Percentiles rank a stretch among this genome's conserved stretches.
phyloP scores from a whole-genome alignment of 306 rosid species.

The Luffa acutangula region DNA sequence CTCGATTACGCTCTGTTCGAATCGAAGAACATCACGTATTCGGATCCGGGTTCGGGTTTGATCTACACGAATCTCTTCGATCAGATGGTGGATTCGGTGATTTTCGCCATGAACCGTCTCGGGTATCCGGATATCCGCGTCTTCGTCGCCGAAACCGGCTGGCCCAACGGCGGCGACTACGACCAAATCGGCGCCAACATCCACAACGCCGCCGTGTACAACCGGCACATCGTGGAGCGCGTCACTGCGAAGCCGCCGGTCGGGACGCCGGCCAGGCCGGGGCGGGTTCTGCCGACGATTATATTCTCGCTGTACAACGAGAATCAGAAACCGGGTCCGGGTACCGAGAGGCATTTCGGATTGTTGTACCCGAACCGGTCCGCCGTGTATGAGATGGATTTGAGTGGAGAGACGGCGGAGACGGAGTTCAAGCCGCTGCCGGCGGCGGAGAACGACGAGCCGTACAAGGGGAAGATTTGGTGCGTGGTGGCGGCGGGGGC shows the following conservation, averaged over 20 bases:
- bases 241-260: conserved; percentile 33
- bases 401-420: conserved; percentile 36
- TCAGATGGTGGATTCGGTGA: conserved; percentile 77
- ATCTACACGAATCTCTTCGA: conserved; percentile 61
- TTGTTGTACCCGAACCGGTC: conserved; percentile 56
- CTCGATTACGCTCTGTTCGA: conserved; percentile 46
- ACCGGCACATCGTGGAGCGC: conserved; percentile 49
- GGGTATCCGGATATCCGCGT: conserved; percentile 53
- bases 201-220: conserved; percentile 70
- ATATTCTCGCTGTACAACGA: conserved; percentile 69
- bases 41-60: conserved; percentile 51
- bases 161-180: conserved; percentile 74
- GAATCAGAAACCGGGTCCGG: conserved; percentile 54
- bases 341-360: conserved; percentile 83
- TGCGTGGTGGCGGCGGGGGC: conserved; percentile 59
- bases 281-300: conserved; percentile 41
- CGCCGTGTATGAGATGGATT: conserved; percentile 40
- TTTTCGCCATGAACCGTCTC: conserved; percentile 62
- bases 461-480: conserved; percentile 61
- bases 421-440: conserved; percentile 44
- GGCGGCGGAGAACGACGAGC: conserved; percentile 28
- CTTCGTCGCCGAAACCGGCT: conserved; percentile 82
- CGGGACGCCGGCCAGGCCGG: conserved; percentile 83
- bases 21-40: conserved; percentile 30
- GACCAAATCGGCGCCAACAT: conserved; percentile 69